Conservation (phyloP, 2,329 filamentous ascomycete species). For the Fusarium pseudonygamai region DNA sequence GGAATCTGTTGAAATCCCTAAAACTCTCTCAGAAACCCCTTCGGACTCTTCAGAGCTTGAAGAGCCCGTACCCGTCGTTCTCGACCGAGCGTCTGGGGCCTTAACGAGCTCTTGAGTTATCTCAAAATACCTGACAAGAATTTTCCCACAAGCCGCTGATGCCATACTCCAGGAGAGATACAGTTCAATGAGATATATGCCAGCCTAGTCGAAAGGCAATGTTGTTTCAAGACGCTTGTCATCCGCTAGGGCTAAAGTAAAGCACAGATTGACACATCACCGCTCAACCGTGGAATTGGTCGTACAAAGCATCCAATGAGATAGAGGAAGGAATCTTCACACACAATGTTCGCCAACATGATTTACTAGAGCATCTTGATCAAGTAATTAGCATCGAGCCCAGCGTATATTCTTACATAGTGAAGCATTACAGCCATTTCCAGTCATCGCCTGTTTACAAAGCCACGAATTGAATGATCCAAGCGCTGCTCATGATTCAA, state of each 20-base stretch:
- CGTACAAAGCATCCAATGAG: background rate
- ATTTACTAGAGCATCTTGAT: background rate
- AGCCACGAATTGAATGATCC: background rate
- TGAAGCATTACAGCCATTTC: background rate
- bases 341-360: background rate
- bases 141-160: constrained; percentile 15
- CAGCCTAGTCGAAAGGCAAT: background rate
- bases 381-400: background rate
- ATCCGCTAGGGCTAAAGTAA: background rate
- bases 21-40: background rate
- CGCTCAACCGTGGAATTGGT: constrained; percentile 2
- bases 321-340: background rate
- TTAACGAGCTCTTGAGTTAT: constrained; percentile 31
- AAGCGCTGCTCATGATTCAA: constrained; percentile 3
- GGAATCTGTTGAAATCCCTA: background rate
- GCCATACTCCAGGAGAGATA: constrained; percentile 29
- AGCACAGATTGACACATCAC: background rate
- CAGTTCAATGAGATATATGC: background rate
- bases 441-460: background rate
- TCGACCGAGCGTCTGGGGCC: background rate
- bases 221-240: background rate
- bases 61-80: background rate
- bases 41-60: background rate
- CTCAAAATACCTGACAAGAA: constrained; percentile 42
- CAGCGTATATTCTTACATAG: background rate